Conservation (phyloP, 1,139 yeast genomes). For the Debaryomyces coudertii region DNA sequence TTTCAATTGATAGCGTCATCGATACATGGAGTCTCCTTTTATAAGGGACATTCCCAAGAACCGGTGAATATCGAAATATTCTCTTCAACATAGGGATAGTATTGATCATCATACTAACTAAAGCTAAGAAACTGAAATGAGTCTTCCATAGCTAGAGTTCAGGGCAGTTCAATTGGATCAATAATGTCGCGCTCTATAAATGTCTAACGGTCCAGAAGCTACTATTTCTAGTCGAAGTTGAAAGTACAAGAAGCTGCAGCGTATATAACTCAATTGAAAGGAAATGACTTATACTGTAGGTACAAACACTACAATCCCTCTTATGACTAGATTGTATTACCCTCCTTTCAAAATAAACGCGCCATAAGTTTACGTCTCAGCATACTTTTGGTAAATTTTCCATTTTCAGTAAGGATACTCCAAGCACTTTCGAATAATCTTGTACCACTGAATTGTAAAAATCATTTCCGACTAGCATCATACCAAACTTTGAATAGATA, state of each 20-base stretch:
- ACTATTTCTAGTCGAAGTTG: not conserved
- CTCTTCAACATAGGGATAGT: not conserved
- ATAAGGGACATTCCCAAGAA: not conserved
- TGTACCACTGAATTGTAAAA: no score
- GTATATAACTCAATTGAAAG: not conserved
- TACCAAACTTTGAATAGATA: no score
- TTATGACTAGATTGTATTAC: not conserved
- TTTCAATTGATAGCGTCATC: conserved; percentile 10
- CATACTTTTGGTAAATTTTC: no score
- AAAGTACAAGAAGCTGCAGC: not conserved
- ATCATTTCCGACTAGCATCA: no score
- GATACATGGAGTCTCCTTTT: not conserved
- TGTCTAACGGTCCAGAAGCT: not conserved
- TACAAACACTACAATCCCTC: not conserved
- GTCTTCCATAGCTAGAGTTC: not conserved
- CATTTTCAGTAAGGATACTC: no score
- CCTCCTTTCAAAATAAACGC: not conserved
- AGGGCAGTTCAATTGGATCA: not conserved
- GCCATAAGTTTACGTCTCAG: no score
- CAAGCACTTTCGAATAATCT: no score
- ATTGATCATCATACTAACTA: not conserved
- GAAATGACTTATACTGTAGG: no score
- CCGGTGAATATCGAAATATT: not conserved
- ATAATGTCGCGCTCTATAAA: not conserved
- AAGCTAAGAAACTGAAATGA: not conserved